Base-by-base conservation (phyloP, 208 protist genomes). In the Angomonas deanei region DNA sequence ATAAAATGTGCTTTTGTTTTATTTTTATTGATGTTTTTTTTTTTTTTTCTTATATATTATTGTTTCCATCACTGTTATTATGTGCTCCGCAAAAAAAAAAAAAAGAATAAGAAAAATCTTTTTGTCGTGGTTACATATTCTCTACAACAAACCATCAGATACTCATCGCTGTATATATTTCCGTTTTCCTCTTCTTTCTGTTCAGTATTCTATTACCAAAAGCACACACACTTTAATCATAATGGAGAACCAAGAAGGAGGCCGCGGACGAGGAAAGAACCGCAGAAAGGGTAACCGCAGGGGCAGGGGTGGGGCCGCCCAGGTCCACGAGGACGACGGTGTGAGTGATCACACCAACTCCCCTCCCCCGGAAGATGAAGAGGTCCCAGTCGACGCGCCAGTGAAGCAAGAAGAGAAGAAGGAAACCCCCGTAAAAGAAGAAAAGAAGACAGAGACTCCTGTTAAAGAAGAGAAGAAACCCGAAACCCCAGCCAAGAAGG, bases 1-100 rank as follows among this genome's bases (percentile, higher is more conserved):
- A 28, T 23, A 21, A 24, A 15, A 38, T 21, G 31, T n/a, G 27
- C 11, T 49, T 64, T 39, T 2, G 2, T 72, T 27, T 33, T 17
- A 24, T 38, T 34, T 61, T 52, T 64, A n/a, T 26, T 49, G 17
- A 26, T 53, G 19, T 52, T 38, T 23, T 15, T 30, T 58, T 42
- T 55, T 34, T 64, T 61, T 24, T 48, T 66, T 27, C 26, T 32
- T n/a, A 26, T 27, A 31, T 34, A 42, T 56, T 54, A 19, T n/a
- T 73, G 2, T 39, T 47, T 21, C 24, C 56, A 53, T 36, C 34
- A 38, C 36, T 21, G 39, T 60, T 31, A 49, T 32, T 19, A 38
- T 60, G 19, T 58, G 19, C 36, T 42, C 11, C 36, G 36, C 8
- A 42, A 42, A 15, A 42, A 42, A 8, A 42, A 42, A 42, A 8